Evolutionary conservation across 306 rosid genomes (phyloP), one percentile per base, ranked within the genome.

Genomic region (Quercus ilex): DNA sequence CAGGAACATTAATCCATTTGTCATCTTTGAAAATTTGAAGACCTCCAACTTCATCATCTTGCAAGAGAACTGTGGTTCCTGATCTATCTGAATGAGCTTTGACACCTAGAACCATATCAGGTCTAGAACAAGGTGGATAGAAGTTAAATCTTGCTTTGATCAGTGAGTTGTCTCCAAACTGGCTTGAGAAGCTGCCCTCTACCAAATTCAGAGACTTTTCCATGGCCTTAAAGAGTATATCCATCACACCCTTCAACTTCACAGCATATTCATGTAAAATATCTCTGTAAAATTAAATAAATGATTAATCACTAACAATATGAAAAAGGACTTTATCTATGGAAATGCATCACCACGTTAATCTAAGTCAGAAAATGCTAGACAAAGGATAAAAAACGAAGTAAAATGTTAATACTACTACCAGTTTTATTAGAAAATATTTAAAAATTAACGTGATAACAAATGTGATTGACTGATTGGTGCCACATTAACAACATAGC

Each of bases 71-170:
- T 30, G 93, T 89, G 52, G 89, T 63, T 77, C 83, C 90, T 65
- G 96, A 87, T 81, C 88, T 80, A 52, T 89, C 93, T 15, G 96
- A 84, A 70, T 87, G 96, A 75, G 93, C 87, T 73, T 91, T 91
- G 62, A 87, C 82, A 1, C 92, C 96, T 49, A 89, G 92, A 83
- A 91, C 93, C 86, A 79, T 35, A 79, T 87, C 87, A 25, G 96
- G 88, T 75, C 90, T 87, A 1, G 87, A 82, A 77, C 96, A 89
- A 9, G 64, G 77, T 6, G 93, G 96, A 25, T 91, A 92, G 82
- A 84, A 90, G 84, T 86, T 87, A 18, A 88, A 76, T 81, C 89
- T 84, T 3, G 86, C 80, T 13, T 30, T 67, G 74, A 91, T 18
- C 11, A 60, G 18, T 8, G 84, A 10, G 41, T 51, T 14, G 1